Conservation (phyloP, 1,284 basidiomycete genomes). For the Apiotrichum akiyoshidainum region DNA sequence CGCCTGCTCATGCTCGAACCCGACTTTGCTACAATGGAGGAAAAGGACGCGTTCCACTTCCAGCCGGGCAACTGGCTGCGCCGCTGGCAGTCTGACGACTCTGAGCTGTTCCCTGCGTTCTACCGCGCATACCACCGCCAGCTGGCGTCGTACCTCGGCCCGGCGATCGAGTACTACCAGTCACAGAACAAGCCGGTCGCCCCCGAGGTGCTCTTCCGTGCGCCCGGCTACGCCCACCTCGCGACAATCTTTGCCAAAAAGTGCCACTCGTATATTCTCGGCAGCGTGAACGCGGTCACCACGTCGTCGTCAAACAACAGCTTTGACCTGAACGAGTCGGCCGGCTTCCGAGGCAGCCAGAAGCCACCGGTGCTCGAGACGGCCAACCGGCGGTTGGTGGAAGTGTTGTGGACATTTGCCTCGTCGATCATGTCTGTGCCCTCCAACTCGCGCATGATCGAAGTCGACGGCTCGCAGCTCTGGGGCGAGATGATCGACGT, state of each 20-base stretch:
- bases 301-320: conserved; percentile 47
- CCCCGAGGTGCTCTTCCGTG: conserved; percentile 46
- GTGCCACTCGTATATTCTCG: conserved; percentile 53
- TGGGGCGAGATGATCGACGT: conserved; percentile 53
- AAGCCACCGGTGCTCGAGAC: conserved; percentile 56
- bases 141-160: conserved; percentile 51
- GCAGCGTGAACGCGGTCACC: conserved; percentile 52
- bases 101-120: conserved; percentile 56
- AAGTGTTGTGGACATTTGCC: conserved; percentile 53
- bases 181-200: conserved; percentile 38
- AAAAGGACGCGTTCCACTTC: conserved; percentile 51
- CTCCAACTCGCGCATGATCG: conserved; percentile 30
- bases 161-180: conserved; percentile 43
- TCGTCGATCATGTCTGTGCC: conserved; percentile 41
- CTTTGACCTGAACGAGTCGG: conserved; percentile 55
- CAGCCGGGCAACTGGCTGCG: conserved; percentile 52
- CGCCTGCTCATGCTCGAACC: conserved; percentile 36
- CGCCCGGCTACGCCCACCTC: conserved; percentile 54
- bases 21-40: conserved; percentile 37
- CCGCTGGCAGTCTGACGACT: conserved; percentile 54
- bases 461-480: conserved; percentile 47
- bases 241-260: conserved; percentile 51
- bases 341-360: conserved; percentile 52
- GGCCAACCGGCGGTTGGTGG: conserved; percentile 53
- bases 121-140: conserved; percentile 56